phyloP scores from a whole-genome alignment of 2,329 filamentous ascomycete species.

The Claviceps fusiformis region DNA sequence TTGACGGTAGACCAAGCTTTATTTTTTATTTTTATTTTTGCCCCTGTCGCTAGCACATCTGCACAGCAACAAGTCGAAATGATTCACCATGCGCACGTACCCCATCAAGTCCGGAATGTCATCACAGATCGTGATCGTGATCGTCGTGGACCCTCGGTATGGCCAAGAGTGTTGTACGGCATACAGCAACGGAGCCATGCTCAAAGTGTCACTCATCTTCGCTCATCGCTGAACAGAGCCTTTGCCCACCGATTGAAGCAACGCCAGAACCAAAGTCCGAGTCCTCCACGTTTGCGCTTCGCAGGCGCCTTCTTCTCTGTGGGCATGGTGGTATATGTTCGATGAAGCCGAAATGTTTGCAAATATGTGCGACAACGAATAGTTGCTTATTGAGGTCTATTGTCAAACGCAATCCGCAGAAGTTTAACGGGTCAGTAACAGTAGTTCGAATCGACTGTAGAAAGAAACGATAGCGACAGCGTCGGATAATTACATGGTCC shows the following conservation, averaged over 20 bases:
- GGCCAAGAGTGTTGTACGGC: not conserved
- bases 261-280: not conserved
- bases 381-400: not conserved
- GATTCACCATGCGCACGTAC: not conserved
- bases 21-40: too few species aligned
- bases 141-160: not conserved
- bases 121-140: not conserved
- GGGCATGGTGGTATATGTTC: not conserved
- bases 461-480: not conserved
- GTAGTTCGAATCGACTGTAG: not conserved
- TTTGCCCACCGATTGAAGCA: not conserved
- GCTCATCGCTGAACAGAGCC: not conserved
- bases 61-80: not conserved
- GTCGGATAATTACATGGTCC: too few species aligned
- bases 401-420: not conserved
- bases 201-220: not conserved
- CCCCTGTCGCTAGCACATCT: not conserved
- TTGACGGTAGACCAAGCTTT: too few species aligned
- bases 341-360: not conserved
- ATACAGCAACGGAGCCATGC: not conserved
- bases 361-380: not conserved
- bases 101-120: not conserved
- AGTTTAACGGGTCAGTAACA: too few species aligned
- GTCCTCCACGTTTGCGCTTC: not conserved
- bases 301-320: not conserved